Evolutionary conservation across 1,284 basidiomycete species (phyloP).

Genomic region (Tilletia setariae): DNA sequence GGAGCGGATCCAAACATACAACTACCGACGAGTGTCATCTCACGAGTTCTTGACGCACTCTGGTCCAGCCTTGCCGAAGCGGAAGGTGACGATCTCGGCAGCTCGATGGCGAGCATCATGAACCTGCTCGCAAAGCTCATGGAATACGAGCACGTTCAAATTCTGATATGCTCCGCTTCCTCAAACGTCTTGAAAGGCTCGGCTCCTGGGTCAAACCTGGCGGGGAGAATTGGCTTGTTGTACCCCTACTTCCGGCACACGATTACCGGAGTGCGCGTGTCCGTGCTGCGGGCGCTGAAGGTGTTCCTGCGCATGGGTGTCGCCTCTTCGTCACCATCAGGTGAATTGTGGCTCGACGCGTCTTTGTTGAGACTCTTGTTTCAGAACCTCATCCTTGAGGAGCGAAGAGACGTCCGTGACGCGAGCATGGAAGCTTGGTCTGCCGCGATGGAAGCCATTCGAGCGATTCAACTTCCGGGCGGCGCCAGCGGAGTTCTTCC

Average conservation of each 20-base stretch:
- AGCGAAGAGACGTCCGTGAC: conserved; percentile 78
- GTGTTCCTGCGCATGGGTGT: conserved; percentile 73
- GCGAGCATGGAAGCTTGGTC: conserved; percentile 75
- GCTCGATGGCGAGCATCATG: conserved; percentile 96
- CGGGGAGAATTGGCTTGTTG: conserved; percentile 13
- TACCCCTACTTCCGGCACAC: conserved; percentile 93
- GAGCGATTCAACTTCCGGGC: neutral
- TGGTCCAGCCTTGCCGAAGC: conserved; percentile 89
- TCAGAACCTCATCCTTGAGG: conserved; percentile 92
- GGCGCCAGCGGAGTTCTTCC: neutral
- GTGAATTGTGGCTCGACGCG: conserved; percentile 71
- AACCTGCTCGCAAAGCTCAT: conserved; percentile 62
- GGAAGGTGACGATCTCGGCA: conserved; percentile 87
- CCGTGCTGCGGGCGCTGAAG: conserved; percentile 83
- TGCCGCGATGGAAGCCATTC: conserved; percentile 62
- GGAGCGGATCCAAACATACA: no score
- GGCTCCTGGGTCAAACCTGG: conserved; percentile 36
- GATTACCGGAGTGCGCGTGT: conserved; percentile 85
- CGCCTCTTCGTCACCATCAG: conserved; percentile 38
- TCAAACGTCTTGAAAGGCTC: no score
- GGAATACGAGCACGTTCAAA: conserved; percentile 17
- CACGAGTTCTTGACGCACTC: conserved; percentile 72
- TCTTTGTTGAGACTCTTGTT: conserved; percentile 80
- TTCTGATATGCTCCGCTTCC: conserved; percentile 58
- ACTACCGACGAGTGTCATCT: no score